Base-by-base conservation (phyloP, 306 rosid species). In the Lagenaria siceraria region DNA sequence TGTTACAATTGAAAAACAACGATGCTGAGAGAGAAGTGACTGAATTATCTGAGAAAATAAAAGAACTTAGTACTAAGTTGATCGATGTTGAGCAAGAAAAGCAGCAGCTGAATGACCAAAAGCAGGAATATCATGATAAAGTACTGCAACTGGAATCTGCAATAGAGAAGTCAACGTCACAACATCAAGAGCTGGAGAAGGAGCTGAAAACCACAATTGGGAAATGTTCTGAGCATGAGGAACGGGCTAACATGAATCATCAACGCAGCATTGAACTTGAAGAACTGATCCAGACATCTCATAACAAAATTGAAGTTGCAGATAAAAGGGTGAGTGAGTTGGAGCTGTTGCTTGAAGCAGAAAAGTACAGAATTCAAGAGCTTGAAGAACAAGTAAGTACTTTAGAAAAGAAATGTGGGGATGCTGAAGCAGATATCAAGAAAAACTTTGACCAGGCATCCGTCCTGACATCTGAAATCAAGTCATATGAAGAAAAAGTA, bases 331-430 rank as follows among this genome's bases (percentile, higher is more conserved):
- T 15, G 43, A 88, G 90, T 38, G 96, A 96, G 78, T 85, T 96
- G 83, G 99, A 90, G 87, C 83, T 89, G 81, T 83, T 96, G 58
- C 92, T 96, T 49, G 94, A 90, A 84, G 86, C 98, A 12, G 98
- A 92, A 78, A 92, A 88, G 81, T 88, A 87, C 81, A 89, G 98
- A 89, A 92, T 96, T 79, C 93, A 87, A 78, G 99, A 92, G 79
- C 98, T 96, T 10, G 97, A 96, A 78, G 96, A 90, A 77, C 97
- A 92, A 78, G 79, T 85, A 81, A 85, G 84, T 79, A 33, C 83
- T 1, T 81, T 92, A 78, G 98, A 90, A 74, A 88, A 87, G 84
- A 90, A 83, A 78, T 85, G 71, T 46, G 79, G 25, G 55, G 83
- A 85, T 21, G 80, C 93, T 27, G 93, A 96, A 78, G 90, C 78